Base-by-base conservation (phyloP, 352 stramenopile species). In the Pythium grandisporangium region DNA sequence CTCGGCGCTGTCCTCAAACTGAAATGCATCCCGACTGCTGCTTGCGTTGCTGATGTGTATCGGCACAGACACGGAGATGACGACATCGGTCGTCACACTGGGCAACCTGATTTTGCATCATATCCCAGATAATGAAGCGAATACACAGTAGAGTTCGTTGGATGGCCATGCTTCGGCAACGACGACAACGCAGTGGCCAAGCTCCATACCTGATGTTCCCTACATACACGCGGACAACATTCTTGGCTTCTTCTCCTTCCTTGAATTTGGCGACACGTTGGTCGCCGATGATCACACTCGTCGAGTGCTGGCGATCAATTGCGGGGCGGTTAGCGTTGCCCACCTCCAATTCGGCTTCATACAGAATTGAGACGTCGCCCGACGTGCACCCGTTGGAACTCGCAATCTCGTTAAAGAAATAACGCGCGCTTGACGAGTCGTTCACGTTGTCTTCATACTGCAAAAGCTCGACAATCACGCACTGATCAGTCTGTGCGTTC, bases 201-300 rank as follows among this genome's bases (percentile, higher is more conserved):
- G 13, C 11, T 8, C n/a, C 57, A 17, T 51, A 78, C 42, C 80
- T 56, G 30, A 91, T 51, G 47, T 84, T 85, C 30, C 61, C 73
- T 19, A 93, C 45, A 44, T 88, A 91, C 4, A 93, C 66, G 43
- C 78, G 74, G 48, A 93, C 77, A 25, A 85, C 70, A 54, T 93
- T 93, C 66, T 89, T 93, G 38, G 80, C 75, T 23, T 55, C 41
- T 21, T 84, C 70, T 17, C 71, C 58, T 44, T 93, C 80, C 47
- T 88, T 88, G 56, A 91, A 91, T 58, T 93, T 93, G 49, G 80
- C 66, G 27, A 91, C 74, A 41, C 58, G 61, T 57, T 93, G 80
- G 58, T 89, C 79, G 22, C 80, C 80, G 6, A 88, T 64, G 32
- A 79, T 62, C 29, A 91, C 37, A 40, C 66, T 63, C 25, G 53